Conservation (phyloP, 768 basidiomycete genomes). For the Podaxis sp. region DNA sequence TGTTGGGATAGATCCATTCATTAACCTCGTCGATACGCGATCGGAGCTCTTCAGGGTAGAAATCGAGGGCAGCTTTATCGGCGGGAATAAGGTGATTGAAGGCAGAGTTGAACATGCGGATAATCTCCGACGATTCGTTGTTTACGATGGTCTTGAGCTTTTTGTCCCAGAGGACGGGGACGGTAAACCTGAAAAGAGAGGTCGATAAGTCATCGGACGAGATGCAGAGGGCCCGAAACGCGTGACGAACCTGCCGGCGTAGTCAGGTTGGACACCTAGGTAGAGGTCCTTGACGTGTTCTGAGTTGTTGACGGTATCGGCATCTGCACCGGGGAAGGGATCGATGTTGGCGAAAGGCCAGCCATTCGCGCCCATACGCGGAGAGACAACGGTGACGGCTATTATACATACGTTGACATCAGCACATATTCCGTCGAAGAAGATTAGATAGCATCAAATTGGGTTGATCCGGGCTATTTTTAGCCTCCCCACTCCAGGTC, state of each 20-base stretch:
- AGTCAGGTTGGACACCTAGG: slow-evolving; percentile 67
- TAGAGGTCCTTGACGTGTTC: slow-evolving; percentile 86
- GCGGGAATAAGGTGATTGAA: slow-evolving; percentile 73
- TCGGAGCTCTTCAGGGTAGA: slow-evolving; percentile 75
- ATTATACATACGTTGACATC: neutral
- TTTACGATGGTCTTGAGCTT: slow-evolving; percentile 86
- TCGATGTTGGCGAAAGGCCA: slow-evolving; percentile 84
- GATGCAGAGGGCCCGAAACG: neutral
- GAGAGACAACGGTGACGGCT: slow-evolving; percentile 84
- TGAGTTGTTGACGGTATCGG: slow-evolving; percentile 69
- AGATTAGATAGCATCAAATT: neutral
- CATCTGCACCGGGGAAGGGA: slow-evolving; percentile 68
- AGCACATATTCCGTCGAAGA: slow-evolving; percentile 5
- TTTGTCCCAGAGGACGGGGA: slow-evolving; percentile 93
- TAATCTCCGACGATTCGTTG: slow-evolving; percentile 95
- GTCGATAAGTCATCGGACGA: neutral
- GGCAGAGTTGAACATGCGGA: slow-evolving; percentile 86
- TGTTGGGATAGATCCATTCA: slow-evolving; percentile 80
- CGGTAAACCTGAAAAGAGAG: slow-evolving; percentile 60
- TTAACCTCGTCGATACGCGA: slow-evolving; percentile 83
- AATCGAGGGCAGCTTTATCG: slow-evolving; percentile 64
- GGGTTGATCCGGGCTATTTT: neutral
- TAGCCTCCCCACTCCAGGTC: neutral
- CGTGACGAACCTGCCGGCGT: slow-evolving; percentile 56
- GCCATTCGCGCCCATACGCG: slow-evolving; percentile 78